Base-by-base conservation (phyloP, 2,329 filamentous ascomycete species). In the Neopestalotiopsis sp. region DNA sequence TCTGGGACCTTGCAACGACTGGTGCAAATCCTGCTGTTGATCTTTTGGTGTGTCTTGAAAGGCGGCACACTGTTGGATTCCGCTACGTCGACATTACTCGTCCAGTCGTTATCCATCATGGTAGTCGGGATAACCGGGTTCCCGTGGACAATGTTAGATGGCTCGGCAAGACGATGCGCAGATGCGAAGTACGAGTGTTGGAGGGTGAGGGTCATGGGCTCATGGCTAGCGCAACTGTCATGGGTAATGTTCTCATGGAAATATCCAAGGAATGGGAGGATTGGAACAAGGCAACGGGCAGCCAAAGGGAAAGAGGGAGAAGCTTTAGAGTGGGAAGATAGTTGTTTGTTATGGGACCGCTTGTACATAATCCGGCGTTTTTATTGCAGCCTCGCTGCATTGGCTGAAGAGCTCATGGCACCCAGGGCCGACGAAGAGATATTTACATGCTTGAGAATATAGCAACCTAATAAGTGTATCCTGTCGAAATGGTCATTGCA, bases 61-160 rank as follows among this genome's bases (percentile, higher is more conserved):
- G 96, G 28, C 89, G 93, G 34, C 94, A 97, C 75, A 91, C 93
- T 0, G 97, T 99, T 74, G 96, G 96, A 0, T 99, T 99, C 82
- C 90, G 95, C 64, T 99, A 99, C 77, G 95, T 97, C 20, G 96
- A 99, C 78, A 97, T 99, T 73, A 97, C 92, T 5, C 89, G 94
- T 9, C 89, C 94, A 0, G 93, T 98, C 0, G 92, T 98, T 30
- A 97, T 99, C 72, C 95, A 98, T 76, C 96, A 99, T 78, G 96
- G 96, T 49, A 94, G 90, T 76, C 91, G 93, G 74, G 96, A 99
- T 76, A 94, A 92, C 6, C 89, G 96, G 30, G 96, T 99, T 1
- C 96, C 96, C 0, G 92, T 97, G 14, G 96, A 97, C 68, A 99
- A 99, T 76, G 94, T 98, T 28, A 89, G 92, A 72, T 99, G 96